A percentile compares a stretch with the other conserved stretches of the same genome.
Evolutionary conservation across 2,329 filamentous ascomycete genomes (phyloP).

Genomic region (Beauveria caledonica): DNA sequence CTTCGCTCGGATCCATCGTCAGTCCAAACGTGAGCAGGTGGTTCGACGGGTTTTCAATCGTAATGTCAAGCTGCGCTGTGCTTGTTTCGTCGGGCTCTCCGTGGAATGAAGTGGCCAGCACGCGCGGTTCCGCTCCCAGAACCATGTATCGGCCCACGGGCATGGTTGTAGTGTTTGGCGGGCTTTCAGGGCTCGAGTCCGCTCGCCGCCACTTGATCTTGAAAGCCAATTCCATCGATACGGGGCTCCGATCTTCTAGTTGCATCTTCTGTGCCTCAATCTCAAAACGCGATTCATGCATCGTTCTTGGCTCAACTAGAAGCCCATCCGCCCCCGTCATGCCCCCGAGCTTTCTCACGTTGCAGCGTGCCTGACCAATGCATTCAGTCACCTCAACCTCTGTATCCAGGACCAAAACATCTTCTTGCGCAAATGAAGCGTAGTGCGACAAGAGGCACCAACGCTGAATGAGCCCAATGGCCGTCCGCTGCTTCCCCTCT

Average conservation of each 20-base stretch:
- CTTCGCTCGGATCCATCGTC: slow-evolving; percentile 83
- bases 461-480: slow-evolving; percentile 63
- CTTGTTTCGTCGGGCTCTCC: slow-evolving; percentile 23
- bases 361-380: slow-evolving; percentile 55
- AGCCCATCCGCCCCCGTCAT: slow-evolving; percentile 32
- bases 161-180: slow-evolving; percentile 57
- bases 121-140: slow-evolving; percentile 77
- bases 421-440: slow-evolving; percentile 69
- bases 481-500: slow-evolving; percentile 20
- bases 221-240: slow-evolving; percentile 66
- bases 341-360: slow-evolving; percentile 30
- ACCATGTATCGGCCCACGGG: slow-evolving; percentile 73
- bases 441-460: slow-evolving; percentile 71
- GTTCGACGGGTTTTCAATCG: slow-evolving; percentile 86
- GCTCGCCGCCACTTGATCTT: slow-evolving; percentile 68
- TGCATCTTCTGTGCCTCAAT: slow-evolving; percentile 66
- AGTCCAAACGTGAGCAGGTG: slow-evolving; percentile 93
- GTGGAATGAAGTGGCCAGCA: slow-evolving; percentile 55
- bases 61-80: slow-evolving; percentile 45
- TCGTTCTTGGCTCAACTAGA: slow-evolving; percentile 54
- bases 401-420: slow-evolving; percentile 55
- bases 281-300: slow-evolving; percentile 65
- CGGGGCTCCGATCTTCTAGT: slow-evolving; percentile 73
- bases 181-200: slow-evolving; percentile 20
- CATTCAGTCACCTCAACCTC: slow-evolving; percentile 52